Evolutionary conservation across 768 basidiomycete genomes (phyloP), one percentile per base, ranked within the genome.

Genomic region (Boletus fagicola): DNA sequence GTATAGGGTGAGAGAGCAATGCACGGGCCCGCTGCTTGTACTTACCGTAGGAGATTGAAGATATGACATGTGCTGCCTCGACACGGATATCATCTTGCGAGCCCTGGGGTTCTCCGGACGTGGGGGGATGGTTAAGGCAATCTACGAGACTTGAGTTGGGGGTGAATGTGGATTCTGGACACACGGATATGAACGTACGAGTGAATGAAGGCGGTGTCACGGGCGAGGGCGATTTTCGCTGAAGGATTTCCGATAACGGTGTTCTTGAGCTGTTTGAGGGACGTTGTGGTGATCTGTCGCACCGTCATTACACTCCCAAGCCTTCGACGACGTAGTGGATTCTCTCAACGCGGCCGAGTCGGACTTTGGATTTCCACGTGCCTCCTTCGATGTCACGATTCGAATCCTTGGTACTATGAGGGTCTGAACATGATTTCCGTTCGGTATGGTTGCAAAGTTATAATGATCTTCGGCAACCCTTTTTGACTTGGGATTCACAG

Each of bases 161-260:
- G 31, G 42, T 54, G 49, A 57, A 26, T 12, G 39, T 28, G 0
- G 39, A 53, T 26, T 39, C 35, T 54, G 24, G 26, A 50, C 39
- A 53, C 46, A 40, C 45, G 22, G 49, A 20, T 3, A 40, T 0
- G 24, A 0, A 75, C 80, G 65, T 62, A 88, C 85, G 74, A 77
- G 61, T 77, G 75, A 18, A 92, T 73, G 65, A 86, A 84, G 3
- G 65, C 68, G 13, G 78, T 73, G 61, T 92, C 86, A 43, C 76
- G 72, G 1, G 84, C 82, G 1, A 89, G 72, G 15, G 78, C 69
- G 2, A 77, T 66, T 68, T 92, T 92, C 1, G 87, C 87, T 0
- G 83, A 80, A 0, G 88, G 89, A 59, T 91, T 92, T 2, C 90
- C 90, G 39, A 92, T 91, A 49, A 91, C 86, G 1, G 78, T 68